Percentiles rank a stretch among this genome's conserved stretches.
Evolutionary conservation across 2,329 filamentous ascomycete genomes (phyloP).

Genomic region (Ilyonectria sp.): DNA sequence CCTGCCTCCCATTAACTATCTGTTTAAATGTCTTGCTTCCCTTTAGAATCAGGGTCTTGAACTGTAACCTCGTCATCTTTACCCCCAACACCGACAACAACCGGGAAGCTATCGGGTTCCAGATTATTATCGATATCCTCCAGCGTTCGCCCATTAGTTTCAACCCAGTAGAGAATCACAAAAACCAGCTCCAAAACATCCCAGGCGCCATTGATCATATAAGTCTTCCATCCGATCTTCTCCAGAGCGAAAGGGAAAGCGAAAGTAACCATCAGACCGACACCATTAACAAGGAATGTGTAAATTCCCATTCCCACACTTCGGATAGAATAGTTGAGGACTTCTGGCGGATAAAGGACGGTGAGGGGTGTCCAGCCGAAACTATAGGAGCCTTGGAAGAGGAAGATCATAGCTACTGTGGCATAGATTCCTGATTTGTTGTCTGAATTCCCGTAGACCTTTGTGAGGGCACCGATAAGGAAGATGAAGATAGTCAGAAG

Average conservation of each 20-base stretch:
- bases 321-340: conserved; percentile 49
- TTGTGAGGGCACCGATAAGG: conserved; percentile 65
- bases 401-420: conserved; percentile 50
- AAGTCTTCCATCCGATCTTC: conserved; percentile 46
- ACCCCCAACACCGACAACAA: too few species aligned
- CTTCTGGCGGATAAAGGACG: conserved; percentile 48
- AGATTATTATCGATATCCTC: conserved; percentile 26
- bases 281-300: conserved; percentile 24
- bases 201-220: conserved; percentile 46
- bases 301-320: conserved; percentile 55
- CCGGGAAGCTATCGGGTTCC: too few species aligned
- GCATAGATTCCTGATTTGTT: conserved; percentile 58
- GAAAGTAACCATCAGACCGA: conserved; percentile 25
- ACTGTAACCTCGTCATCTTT: too few species aligned
- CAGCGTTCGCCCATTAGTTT: conserved; percentile 23
- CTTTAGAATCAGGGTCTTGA: too few species aligned
- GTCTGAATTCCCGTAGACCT: conserved; percentile 49
- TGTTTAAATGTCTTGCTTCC: too few species aligned
- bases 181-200: conserved; percentile 41
- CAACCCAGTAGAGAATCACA: conserved; percentile 27
- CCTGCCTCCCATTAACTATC: too few species aligned
- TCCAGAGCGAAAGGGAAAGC: conserved; percentile 44
- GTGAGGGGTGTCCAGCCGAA: conserved; percentile 49
- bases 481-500: conserved; percentile 63
- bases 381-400: conserved; percentile 49